Conservation (phyloP, 2,329 filamentous ascomycete species). For the Cryoendolithus antarcticus region DNA sequence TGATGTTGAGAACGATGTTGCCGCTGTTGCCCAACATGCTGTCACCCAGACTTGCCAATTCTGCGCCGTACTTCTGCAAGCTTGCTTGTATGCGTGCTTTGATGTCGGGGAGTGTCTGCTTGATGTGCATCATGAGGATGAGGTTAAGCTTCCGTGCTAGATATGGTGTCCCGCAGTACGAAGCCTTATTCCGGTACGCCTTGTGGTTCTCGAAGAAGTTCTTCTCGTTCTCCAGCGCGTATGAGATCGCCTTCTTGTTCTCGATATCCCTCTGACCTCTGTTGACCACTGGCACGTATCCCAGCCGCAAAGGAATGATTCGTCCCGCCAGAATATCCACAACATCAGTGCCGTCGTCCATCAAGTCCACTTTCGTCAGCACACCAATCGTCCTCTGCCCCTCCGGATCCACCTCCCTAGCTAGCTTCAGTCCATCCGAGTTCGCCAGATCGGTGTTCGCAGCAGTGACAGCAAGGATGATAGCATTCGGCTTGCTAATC, state of each 20-base stretch:
- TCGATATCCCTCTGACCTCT: conserved; percentile 96
- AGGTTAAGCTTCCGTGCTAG: conserved; percentile 92
- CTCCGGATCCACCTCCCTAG: conserved; percentile 91
- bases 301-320: conserved; percentile 86
- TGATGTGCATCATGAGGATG: conserved; percentile 99
- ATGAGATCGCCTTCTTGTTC: conserved; percentile 88
- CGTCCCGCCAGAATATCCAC: conserved; percentile 96
- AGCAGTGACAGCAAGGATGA: conserved; percentile 89
- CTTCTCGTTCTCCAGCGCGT: conserved; percentile 85
- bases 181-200: conserved; percentile 95
- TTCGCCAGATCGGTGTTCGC: conserved; percentile 98
- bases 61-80: conserved; percentile 76
- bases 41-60: conserved; percentile 74
- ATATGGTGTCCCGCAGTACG: conserved; percentile 96
- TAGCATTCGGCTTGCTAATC: conserved; percentile 96
- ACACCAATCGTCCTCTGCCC: conserved; percentile 97
- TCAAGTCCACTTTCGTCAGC: conserved; percentile 94
- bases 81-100: conserved; percentile 93
- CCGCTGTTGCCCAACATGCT: conserved; percentile 92
- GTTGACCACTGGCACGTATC: conserved; percentile 97
- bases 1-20: conserved; percentile 96
- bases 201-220: conserved; percentile 98
- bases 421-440: conserved; percentile 92
- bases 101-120: conserved; percentile 96
- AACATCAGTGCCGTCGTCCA: conserved; percentile 97